phyloP scores from a whole-genome alignment of 345 rosid species.

The Eucalyptus camaldulensis region DNA sequence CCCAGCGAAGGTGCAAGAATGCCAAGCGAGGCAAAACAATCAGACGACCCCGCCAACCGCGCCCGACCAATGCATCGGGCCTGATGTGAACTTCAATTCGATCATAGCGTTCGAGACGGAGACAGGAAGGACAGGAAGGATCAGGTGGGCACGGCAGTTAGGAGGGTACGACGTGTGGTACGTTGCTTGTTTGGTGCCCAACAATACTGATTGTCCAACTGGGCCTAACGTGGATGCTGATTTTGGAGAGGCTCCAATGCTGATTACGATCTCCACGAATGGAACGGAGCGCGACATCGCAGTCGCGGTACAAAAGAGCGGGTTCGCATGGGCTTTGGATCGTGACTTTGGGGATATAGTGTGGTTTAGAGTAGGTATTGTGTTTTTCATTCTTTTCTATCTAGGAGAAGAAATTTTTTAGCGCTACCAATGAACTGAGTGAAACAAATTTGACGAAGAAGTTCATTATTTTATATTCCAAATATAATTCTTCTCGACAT shows the following conservation, averaged over 20 bases:
- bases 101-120: constrained; percentile 15
- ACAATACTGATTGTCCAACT: constrained; percentile 28
- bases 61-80: constrained; percentile 26
- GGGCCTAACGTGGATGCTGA: constrained; percentile 57
- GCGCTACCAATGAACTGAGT: not conserved
- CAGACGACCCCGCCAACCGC: constrained; percentile 14
- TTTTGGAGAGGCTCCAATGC: constrained; percentile 13
- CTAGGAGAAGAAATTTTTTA: not conserved
- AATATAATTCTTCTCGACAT: not conserved
- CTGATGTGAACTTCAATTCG: constrained; percentile 17
- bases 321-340: constrained; percentile 27
- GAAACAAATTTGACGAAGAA: not conserved
- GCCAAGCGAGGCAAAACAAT: constrained; percentile 28
- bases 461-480: not conserved
- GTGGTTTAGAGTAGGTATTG: constrained; percentile 17
- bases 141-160: constrained; percentile 22
- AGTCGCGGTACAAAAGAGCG: not conserved
- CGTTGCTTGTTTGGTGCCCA: constrained; percentile 20
- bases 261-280: constrained; percentile 2
- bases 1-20: constrained; percentile 14
- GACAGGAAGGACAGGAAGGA: constrained; percentile 15
- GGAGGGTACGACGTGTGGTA: constrained; percentile 31
- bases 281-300: constrained; percentile 1
- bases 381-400: not conserved
- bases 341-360: constrained; percentile 17